Evolutionary conservation across 2,329 filamentous ascomycete species (phyloP).

Genomic region (Fusarium anthophilum): DNA sequence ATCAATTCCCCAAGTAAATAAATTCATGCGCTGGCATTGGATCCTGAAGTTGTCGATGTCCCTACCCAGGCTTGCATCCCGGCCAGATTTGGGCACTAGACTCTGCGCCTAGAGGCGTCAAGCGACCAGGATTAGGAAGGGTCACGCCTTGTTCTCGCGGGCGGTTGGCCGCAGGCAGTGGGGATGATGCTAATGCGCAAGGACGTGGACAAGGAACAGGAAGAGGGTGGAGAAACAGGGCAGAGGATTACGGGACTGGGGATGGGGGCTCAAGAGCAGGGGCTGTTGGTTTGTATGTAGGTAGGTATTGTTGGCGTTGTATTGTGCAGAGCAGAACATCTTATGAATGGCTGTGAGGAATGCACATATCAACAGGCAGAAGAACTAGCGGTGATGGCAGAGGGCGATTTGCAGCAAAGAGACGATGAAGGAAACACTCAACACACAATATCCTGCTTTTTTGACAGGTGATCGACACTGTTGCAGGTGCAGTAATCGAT

Average conservation of each 20-base stretch:
- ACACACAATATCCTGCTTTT: slow-evolving; percentile 12
- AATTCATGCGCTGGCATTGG: slow-evolving; percentile 38
- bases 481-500: slow-evolving; percentile 16
- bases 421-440: neutral
- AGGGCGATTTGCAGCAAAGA: slow-evolving; percentile 5
- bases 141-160: slow-evolving; percentile 34
- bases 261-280: slow-evolving; percentile 7
- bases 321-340: slow-evolving; percentile 9
- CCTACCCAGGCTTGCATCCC: neutral
- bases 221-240: slow-evolving; percentile 33
- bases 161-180: slow-evolving; percentile 28
- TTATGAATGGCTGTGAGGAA: slow-evolving; percentile 5
- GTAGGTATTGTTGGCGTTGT: neutral
- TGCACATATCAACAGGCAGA: neutral
- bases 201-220: slow-evolving; percentile 11
- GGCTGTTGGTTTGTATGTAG: neutral
- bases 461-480: slow-evolving; percentile 11
- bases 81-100: slow-evolving; percentile 1
- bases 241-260: slow-evolving; percentile 24
- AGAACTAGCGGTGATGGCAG: slow-evolving; percentile 20
- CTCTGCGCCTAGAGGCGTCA: slow-evolving; percentile 3
- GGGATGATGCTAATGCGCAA: slow-evolving; percentile 26
- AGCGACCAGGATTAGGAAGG: slow-evolving; percentile 21
- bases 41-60: neutral
- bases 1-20: slow-evolving; percentile 26